A percentile compares a stretch with the other conserved stretches of the same genome.
Conservation (phyloP, 352 stramenopile species). For the Pythium periplocum region DNA sequence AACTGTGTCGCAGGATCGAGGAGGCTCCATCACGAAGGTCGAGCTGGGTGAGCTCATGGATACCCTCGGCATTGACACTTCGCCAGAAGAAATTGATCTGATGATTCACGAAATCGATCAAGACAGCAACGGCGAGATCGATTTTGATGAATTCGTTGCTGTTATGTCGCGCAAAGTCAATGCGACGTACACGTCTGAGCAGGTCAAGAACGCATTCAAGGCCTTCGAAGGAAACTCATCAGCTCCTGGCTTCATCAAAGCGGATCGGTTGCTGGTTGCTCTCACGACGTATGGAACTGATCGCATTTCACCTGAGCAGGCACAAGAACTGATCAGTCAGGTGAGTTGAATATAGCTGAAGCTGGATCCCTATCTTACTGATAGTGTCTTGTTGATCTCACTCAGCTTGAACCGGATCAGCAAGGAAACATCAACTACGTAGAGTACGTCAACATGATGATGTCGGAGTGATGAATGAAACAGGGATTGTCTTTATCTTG, state of each 20-base stretch:
- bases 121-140: slow-evolving; percentile 92
- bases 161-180: slow-evolving; percentile 95
- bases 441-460: slow-evolving; percentile 96
- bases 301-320: slow-evolving; percentile 87
- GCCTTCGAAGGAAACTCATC: slow-evolving; percentile 63
- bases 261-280: slow-evolving; percentile 78
- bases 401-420: slow-evolving; percentile 87
- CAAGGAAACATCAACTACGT: slow-evolving; percentile 92
- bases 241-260: slow-evolving; percentile 74
- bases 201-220: slow-evolving; percentile 90
- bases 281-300: slow-evolving; percentile 89
- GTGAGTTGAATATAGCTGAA: slow-evolving; percentile 17
- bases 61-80: slow-evolving; percentile 91
- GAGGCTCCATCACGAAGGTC: slow-evolving; percentile 92
- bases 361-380: background rate
- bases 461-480: slow-evolving; percentile 57
- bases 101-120: slow-evolving; percentile 96
- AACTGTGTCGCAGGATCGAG: slow-evolving; percentile 62
- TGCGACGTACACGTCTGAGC: slow-evolving; percentile 88
- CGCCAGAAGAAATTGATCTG: slow-evolving; percentile 90
- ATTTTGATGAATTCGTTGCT: slow-evolving; percentile 94
- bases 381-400: background rate
- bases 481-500: too few species aligned
- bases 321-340: slow-evolving; percentile 89
- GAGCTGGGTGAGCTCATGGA: slow-evolving; percentile 93